Evolutionary conservation across 2,329 filamentous ascomycete genomes (phyloP).

Genomic region (Exophiala alcalophila): DNA sequence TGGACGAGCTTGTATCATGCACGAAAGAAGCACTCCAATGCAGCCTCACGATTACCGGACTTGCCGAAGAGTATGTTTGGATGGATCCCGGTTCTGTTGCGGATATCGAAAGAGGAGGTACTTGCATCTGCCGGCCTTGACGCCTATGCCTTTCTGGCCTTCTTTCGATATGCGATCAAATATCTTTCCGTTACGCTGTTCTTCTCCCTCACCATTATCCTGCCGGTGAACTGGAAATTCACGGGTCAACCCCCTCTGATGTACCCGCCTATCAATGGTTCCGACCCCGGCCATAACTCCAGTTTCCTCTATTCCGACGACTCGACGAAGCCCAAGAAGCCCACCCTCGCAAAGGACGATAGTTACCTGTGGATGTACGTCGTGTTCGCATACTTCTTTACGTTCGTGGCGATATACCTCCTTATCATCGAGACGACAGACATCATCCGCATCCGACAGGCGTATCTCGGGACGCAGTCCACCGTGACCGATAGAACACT

Average conservation of each 20-base stretch:
- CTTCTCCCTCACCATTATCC: slow-evolving; percentile 75
- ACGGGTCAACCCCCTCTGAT: slow-evolving; percentile 41
- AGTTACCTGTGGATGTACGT: slow-evolving; percentile 88
- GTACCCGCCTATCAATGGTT: slow-evolving; percentile 25
- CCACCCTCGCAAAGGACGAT: slow-evolving; percentile 36
- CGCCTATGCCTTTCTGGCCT: slow-evolving; percentile 90
- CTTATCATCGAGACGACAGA: slow-evolving; percentile 79
- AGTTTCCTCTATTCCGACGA: slow-evolving; percentile 32
- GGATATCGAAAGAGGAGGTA: slow-evolving; percentile 83
- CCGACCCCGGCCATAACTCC: slow-evolving; percentile 12
- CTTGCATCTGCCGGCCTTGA: slow-evolving; percentile 87
- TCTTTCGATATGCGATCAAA: slow-evolving; percentile 92
- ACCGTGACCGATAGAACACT: slow-evolving; percentile 97
- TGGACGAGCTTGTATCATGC: slow-evolving; percentile 91
- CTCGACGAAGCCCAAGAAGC: slow-evolving; percentile 30
- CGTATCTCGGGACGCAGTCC: slow-evolving; percentile 87
- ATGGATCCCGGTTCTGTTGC: slow-evolving; percentile 86
- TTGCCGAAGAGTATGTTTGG: slow-evolving; percentile 83
- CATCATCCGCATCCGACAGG: slow-evolving; percentile 81
- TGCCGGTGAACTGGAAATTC: slow-evolving; percentile 77
- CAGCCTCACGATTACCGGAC: slow-evolving; percentile 66
- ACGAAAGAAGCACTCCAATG: slow-evolving; percentile 70
- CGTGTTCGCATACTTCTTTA: slow-evolving; percentile 93
- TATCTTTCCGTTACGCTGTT: slow-evolving; percentile 77
- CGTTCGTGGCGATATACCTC: slow-evolving; percentile 73